These are phyloP conservation scores for Vitis cinerea DNA, from an alignment of 164 flowering plant species.

Conservation along the genomic window DNA sequence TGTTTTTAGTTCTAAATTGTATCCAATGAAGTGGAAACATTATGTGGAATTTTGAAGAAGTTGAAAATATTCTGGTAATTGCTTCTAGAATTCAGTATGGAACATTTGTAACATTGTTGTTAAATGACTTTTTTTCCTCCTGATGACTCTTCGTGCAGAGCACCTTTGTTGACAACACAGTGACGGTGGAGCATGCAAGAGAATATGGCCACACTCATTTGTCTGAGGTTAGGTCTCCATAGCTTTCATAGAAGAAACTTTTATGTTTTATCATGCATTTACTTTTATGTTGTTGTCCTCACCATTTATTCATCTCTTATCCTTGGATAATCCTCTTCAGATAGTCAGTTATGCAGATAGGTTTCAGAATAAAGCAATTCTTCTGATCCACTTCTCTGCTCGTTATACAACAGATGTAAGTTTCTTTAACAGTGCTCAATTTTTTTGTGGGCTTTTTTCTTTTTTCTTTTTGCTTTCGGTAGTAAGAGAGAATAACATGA, in stretches of 20 bases:
- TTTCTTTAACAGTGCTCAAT: background rate
- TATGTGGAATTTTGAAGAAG: background rate
- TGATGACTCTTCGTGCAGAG: conserved; percentile 43
- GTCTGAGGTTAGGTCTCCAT: conserved; percentile 56
- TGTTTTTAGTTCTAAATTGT: background rate
- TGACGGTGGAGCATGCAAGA: conserved; percentile 76
- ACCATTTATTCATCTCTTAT: background rate
- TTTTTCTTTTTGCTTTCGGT: background rate
- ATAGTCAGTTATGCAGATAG: conserved; percentile 54
- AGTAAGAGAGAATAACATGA: background rate
- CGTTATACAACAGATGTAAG: conserved; percentile 59
- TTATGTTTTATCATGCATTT: background rate
- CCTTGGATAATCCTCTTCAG: conserved; percentile 30
- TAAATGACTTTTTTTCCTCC: background rate
- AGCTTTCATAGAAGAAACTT: background rate
- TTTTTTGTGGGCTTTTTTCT: background rate
- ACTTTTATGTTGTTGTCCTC: background rate
- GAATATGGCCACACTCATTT: conserved; percentile 91
- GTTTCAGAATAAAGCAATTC: conserved; percentile 82
- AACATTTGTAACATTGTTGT: background rate
- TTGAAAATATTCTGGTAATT: background rate
- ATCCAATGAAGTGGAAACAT: background rate
- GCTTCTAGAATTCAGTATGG: background rate
- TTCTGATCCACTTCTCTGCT: conserved; percentile 91
- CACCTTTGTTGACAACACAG: conserved; percentile 59